Evolutionary conservation across 805 yeast genomes (phyloP).

Genomic region (Candida tibetensis): DNA sequence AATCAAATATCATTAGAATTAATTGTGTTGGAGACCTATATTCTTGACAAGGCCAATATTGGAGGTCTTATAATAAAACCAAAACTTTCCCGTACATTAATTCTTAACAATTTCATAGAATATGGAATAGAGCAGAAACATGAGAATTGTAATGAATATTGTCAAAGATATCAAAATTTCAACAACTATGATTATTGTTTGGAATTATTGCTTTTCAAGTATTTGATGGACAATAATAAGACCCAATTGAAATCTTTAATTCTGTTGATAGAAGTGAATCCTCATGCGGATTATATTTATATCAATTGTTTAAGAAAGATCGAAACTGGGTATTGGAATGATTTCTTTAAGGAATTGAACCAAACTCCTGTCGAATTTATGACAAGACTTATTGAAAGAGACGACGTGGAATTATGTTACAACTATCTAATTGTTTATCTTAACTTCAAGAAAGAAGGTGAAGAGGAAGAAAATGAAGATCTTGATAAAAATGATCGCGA

Average conservation of each 20-base stretch:
- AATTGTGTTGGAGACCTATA: conserved; percentile 41
- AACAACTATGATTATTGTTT: conserved; percentile 47
- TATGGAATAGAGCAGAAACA: conserved; percentile 35
- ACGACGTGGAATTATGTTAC: conserved; percentile 48
- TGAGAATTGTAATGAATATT: conserved; percentile 24
- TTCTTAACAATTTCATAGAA: conserved; percentile 46
- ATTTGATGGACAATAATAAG: conserved; percentile 26
- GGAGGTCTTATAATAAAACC: conserved; percentile 31
- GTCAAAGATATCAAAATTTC: conserved; percentile 37
- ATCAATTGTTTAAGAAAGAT: conserved; percentile 58
- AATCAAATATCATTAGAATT: conserved; percentile 33
- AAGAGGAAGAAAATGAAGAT: conserved; percentile 16
- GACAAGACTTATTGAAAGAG: conserved; percentile 37
- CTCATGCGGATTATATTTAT: conserved; percentile 37
- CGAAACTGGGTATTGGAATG: conserved; percentile 53
- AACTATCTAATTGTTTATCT: conserved; percentile 52
- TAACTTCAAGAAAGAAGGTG: conserved; percentile 44
- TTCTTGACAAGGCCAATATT: conserved; percentile 19
- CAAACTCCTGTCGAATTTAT: conserved; percentile 46
- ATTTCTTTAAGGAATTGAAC: conserved; percentile 41
- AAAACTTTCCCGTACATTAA: conserved; percentile 38
- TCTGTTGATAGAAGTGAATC: conserved; percentile 28
- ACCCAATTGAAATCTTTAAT: conserved; percentile 25
- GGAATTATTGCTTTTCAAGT: conserved; percentile 46
- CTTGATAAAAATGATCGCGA: conserved; percentile 34